Base-by-base conservation (phyloP, 805 yeast species). In the Yamadazyma endophytica region DNA sequence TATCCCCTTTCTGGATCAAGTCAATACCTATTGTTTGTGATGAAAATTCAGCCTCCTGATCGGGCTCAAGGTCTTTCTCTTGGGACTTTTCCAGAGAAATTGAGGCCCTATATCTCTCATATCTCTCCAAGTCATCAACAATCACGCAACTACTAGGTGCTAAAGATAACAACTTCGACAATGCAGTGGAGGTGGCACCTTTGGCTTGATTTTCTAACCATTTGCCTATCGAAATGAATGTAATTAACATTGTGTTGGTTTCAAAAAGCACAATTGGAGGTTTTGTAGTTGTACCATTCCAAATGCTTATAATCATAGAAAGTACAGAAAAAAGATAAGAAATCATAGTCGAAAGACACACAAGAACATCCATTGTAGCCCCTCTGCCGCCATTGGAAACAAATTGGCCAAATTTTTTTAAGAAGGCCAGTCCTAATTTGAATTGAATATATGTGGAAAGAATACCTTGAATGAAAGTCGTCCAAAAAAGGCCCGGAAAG, bases 341-440 rank as follows among this genome's bases (percentile, higher is more conserved):
- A 14, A 83, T 77, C 29, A 80, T 59, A 0, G 96, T 88, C 3
- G 97, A 86, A 13, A 84, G 66, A 31, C 83, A 79, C 21, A 92
- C 88, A 37, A 92, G 66, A 2, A 90, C 83, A 56, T 92, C 98
- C 98, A 92, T 94, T 6, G 90, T 87, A 15, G 85, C 78, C 34
- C 52, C 56, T 15, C 37, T 47, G n/a, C 75, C 61, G 5, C 79
- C 71, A 47, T 84, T 88, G 32, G 65, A 65, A 14, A 88, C 36
- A 5, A 95, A 80, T 21, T 70, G 72, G 50, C 58, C 68, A 6
- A 92, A 75, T 34, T 85, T 80, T 28, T 56, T 59, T 56, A 77
- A 77, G 49, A 88, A 92, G 21, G 70, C 64, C 5, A 61, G 46
- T 0, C 95, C 97, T n/a, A 87, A 41, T 45, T 64, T 55, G 42